Evolutionary conservation across 805 yeast genomes (phyloP), one percentile per base, ranked within the genome.

Genomic region (Saccharomyces eubayanus): DNA sequence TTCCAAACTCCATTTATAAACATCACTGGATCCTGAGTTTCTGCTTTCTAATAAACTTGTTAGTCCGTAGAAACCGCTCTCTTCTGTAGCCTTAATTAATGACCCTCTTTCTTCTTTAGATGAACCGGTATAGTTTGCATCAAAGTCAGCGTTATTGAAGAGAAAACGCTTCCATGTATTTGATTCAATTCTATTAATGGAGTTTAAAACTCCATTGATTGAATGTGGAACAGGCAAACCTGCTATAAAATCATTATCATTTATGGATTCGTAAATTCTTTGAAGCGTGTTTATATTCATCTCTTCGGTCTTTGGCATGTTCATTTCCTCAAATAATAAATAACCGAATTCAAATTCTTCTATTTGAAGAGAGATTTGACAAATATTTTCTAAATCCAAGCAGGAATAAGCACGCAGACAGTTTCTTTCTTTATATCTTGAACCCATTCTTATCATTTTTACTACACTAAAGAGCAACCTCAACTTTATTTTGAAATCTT

Each of bases 1-100:
- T 62, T 86, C 86, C 89, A 96, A 85, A 0, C 83, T 79, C 81
- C 89, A 83, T 54, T 79, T 82, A 63, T 77, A 86, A 1, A 68
- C 54, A 27, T 66, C 65, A 24, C 62, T 64, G 1, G 57, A 51
- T 10, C 60, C 59, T 6, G 53, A 50, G 0, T 36, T 4, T 0
- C 55, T 41, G 6, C 54, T 53, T 8, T 77, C 66, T n/a, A 80
- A 57, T 5, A 55, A 43, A 31, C 72, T 74, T 0, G 91, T 77
- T 1, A 84, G 59, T 0, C 90, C 88, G 55, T 72, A 70, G 53
- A 84, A 67, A 0, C 94, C 91, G 58, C 75, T 75, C 0, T 67
- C 51, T 12, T 77, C 64, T 57, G 84, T 66, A 0, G 84, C 72
- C 2, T 64, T 55, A 1, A 77, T 76, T 49, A 52, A 62, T 49